These are phyloP conservation scores for Sporobolomyces pararoseus DNA, from an alignment of 768 basidiomycete genomes.

Conservation along the genomic window DNA sequence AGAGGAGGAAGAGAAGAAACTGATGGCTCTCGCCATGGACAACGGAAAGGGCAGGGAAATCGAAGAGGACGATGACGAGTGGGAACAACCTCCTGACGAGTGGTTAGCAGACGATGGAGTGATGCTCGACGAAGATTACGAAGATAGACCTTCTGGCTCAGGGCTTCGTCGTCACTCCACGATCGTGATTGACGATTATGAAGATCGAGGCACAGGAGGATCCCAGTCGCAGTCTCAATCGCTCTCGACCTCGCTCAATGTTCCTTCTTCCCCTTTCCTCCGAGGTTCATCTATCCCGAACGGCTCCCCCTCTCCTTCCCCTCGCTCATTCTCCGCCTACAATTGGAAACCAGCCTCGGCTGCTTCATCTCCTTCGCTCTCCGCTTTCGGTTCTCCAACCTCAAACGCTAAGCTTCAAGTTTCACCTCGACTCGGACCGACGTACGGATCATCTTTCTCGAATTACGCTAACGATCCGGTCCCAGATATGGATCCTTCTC, in stretches of 20 bases:
- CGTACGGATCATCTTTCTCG: slow-evolving; percentile 21
- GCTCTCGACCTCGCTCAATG: slow-evolving; percentile 26
- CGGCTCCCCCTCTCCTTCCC: slow-evolving; percentile 18
- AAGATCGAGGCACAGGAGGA: background rate
- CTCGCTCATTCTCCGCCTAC: background rate
- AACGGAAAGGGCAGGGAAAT: slow-evolving; percentile 5
- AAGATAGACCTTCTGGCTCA: background rate
- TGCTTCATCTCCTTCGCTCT: slow-evolving; percentile 12
- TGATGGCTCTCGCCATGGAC: background rate
- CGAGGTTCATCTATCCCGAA: slow-evolving; percentile 13
- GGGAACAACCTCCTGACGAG: slow-evolving; percentile 32
- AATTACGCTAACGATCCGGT: slow-evolving; percentile 1
- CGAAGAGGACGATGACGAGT: background rate
- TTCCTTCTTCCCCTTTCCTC: slow-evolving; percentile 28
- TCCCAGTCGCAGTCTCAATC: slow-evolving; percentile 6
- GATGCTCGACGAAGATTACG: slow-evolving; percentile 24
- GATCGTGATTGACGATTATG: slow-evolving; percentile 4
- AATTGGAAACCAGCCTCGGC: slow-evolving; percentile 22
- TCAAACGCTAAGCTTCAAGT: slow-evolving; percentile 28
- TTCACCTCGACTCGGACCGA: slow-evolving; percentile 35
- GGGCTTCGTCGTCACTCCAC: background rate
- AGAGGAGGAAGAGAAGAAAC: slow-evolving; percentile 26
- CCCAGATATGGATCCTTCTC: slow-evolving; percentile 31
- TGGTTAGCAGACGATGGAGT: slow-evolving; percentile 22
- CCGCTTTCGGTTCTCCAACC: slow-evolving; percentile 17